These are phyloP conservation scores for Plantago elongata DNA, from an alignment of 257 asterid species.

Conservation along the genomic window DNA sequence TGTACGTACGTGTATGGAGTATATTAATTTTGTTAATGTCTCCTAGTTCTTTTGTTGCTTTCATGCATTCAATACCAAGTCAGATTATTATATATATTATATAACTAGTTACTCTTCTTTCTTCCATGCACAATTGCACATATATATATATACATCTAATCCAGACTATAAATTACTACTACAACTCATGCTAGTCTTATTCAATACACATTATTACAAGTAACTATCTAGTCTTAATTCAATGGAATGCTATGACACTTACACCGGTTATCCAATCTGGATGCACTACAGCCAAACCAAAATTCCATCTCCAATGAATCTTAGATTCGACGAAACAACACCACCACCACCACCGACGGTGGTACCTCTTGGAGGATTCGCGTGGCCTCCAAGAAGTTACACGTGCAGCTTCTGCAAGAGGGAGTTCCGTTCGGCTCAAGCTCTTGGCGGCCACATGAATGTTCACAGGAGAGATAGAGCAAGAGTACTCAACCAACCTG, in stretches of 20 bases:
- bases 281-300: constrained; percentile 24
- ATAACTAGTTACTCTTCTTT: background rate
- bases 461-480: constrained; percentile 74
- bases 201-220: background rate
- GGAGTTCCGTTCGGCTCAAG: constrained; percentile 65
- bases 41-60: constrained; percentile 23
- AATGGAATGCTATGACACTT: constrained; percentile 17
- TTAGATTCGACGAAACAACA: constrained; percentile 6
- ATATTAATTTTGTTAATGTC: constrained; percentile 11
- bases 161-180: background rate
- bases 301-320: constrained; percentile 16
- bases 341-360: constrained; percentile 24
- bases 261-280: constrained; percentile 23
- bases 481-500: constrained; percentile 40
- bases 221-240: background rate
- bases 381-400: constrained; percentile 68
- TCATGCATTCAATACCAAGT: constrained; percentile 25
- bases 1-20: background rate
- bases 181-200: background rate
- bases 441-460: constrained; percentile 79
- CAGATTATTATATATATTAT: constrained; percentile 3
- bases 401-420: constrained; percentile 53
- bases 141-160: background rate
- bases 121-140: no score
- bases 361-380: constrained; percentile 37